Evolutionary conservation across 2,329 filamentous ascomycete genomes (phyloP), one percentile per base, ranked within the genome.

Genomic region (Alternaria ethzedia): DNA sequence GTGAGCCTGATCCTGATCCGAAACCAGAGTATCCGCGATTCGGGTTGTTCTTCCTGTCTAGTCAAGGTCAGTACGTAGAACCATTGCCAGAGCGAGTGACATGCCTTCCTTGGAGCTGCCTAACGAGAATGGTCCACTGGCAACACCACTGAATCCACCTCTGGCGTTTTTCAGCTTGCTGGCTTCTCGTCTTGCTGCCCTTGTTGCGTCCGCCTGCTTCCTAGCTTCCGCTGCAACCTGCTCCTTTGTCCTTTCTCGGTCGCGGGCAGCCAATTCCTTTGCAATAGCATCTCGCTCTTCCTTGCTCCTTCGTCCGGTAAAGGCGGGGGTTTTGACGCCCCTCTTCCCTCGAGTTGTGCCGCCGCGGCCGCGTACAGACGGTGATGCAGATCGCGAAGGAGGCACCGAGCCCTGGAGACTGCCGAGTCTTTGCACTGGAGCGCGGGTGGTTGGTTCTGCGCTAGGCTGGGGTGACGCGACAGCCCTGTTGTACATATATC

Each of bases 221-320:
- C 58, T 68, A 51, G 71, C 54, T 9, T 67, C 75, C 44, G 78
- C 74, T 13, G 74, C 75, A 21, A 75, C 76, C 10, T 75, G 69
- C 49, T 80, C 76, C 21, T 72, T 75, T 21, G 76, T 76, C 58
- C 81, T 76, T 50, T 78, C 76, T 21, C 74, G 71, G 54, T 81
- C 79, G 43, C 81, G 76, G 54, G 80, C 80, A 23, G 75, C 69
- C 41, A 78, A 78, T 47, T 78, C 78, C 41, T 81, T 79, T 60
- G 81, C 80, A 23, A 81, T 72, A 52, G 82, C 81, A 28, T 81
- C 82, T 60, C 82, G 76, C 49, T 81, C 80, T 45, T 81, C 79
- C 64, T 83, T 82, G 63, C 81, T 84, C 57, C 83, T 72, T 56
- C 83, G 77, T 12, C 81, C 82, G 15, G 77, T 80, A 60, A 82